Percentiles rank a stretch among this genome's conserved stretches.
These are phyloP conservation scores for Tilletiopsis washingtonensis DNA, from an alignment of 1,284 basidiomycete species.

Conservation along the genomic window DNA sequence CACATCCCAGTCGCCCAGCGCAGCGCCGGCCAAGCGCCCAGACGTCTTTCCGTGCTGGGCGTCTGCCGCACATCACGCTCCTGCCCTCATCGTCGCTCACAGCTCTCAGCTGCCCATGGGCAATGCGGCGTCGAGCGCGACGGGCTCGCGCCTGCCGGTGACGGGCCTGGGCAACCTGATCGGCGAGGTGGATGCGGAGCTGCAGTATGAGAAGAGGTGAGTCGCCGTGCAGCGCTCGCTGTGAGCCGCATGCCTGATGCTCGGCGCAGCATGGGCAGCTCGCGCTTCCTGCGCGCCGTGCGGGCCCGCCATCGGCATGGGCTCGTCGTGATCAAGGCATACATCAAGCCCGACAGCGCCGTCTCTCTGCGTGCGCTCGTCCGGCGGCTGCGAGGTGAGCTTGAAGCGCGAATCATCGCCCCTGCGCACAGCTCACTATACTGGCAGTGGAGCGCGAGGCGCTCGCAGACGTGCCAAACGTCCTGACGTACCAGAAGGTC, in stretches of 20 bases:
- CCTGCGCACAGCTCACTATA: no score
- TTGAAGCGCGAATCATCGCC: not conserved
- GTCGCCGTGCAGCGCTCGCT: not conserved
- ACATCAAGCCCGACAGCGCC: constrained; percentile 70
- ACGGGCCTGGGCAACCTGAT: constrained; percentile 35
- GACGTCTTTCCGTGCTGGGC: no score
- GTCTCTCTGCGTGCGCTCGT: constrained; percentile 63
- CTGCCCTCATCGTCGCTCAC: no score
- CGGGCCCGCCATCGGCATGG: constrained; percentile 66
- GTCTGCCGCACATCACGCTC: no score
- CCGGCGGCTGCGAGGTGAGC: constrained; percentile 60
- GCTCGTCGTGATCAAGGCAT: constrained; percentile 68
- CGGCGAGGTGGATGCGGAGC: constrained; percentile 33
- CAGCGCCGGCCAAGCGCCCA: no score
- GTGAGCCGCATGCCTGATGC: not conserved
- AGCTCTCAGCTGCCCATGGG: no score
- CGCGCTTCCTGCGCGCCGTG: constrained; percentile 89
- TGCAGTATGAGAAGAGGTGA: constrained; percentile 38
- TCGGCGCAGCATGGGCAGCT: constrained; percentile 64
- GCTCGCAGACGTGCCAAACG: constrained; percentile 73
- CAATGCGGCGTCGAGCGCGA: not conserved
- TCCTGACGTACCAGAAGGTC: constrained; percentile 82
- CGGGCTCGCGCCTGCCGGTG: not conserved
- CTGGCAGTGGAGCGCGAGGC: constrained; percentile 63
- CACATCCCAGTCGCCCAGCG: no score